A percentile compares a stretch with the other conserved stretches of the same genome.
phyloP scores from a whole-genome alignment of 129 eudicot species.

The Kitagawia praeruptora region DNA sequence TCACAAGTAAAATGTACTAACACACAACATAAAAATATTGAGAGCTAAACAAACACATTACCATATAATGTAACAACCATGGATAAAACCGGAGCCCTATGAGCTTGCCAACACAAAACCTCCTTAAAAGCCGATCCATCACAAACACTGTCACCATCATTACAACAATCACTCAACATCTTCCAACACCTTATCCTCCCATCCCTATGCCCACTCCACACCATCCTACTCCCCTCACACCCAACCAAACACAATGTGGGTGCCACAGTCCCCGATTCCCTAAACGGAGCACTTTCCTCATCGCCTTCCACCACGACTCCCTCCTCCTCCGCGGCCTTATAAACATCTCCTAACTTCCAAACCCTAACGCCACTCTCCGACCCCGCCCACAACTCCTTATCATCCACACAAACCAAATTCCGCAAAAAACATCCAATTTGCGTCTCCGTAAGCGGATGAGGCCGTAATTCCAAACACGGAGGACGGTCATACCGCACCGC shows the following conservation, averaged over 20 bases:
- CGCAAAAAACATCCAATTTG: slow-evolving; percentile 60
- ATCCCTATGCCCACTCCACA: slow-evolving; percentile 95
- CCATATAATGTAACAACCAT: slow-evolving; percentile 74
- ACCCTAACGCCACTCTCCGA: slow-evolving; percentile 64
- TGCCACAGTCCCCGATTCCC: slow-evolving; percentile 42
- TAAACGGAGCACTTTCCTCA: slow-evolving; percentile 48
- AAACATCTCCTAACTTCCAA: slow-evolving; percentile 52
- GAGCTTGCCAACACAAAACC: slow-evolving; percentile 79
- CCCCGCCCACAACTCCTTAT: slow-evolving; percentile 65
- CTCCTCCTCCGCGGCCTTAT: slow-evolving; percentile 14
- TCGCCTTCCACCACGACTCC: slow-evolving; percentile 22
- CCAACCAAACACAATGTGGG: slow-evolving; percentile 59
- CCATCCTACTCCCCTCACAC: slow-evolving; percentile 60
- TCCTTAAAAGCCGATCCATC: slow-evolving; percentile 27
- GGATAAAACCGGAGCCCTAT: slow-evolving; percentile 72
- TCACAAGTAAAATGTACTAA: neutral
- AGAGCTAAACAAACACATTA: slow-evolving; percentile 10
- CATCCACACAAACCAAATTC: slow-evolving; percentile 38
- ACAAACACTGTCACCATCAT: neutral
- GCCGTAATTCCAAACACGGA: slow-evolving; percentile 64
- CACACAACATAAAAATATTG: neutral
- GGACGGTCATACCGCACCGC: slow-evolving; percentile 52
- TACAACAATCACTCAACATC: slow-evolving; percentile 19
- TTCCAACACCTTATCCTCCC: slow-evolving; percentile 89
- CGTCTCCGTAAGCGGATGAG: slow-evolving; percentile 57